A percentile compares a stretch with the other conserved stretches of the same genome.
phyloP scores from a whole-genome alignment of 1,139 yeast genomes.

The Diutina mesorugosa region DNA sequence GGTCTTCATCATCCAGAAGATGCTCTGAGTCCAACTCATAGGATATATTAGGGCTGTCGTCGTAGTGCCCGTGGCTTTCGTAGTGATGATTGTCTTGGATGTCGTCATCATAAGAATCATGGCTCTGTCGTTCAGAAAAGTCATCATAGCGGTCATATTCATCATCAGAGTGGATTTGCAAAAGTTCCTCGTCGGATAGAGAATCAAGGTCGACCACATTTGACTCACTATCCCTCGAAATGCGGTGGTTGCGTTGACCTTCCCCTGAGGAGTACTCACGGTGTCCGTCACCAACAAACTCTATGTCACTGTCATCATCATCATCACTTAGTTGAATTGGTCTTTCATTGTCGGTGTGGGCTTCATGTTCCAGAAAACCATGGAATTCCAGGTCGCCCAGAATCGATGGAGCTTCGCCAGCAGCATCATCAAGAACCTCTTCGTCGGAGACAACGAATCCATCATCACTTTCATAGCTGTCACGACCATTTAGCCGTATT shows the following conservation, averaged over 20 bases:
- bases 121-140: not conserved
- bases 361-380: not conserved
- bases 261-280: not conserved
- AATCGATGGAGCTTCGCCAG: not conserved
- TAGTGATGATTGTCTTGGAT: not conserved
- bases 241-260: too few species aligned
- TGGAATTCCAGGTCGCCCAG: not conserved
- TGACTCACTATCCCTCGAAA: not conserved
- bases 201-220: not conserved
- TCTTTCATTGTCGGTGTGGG: not conserved
- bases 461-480: conserved; percentile 17
- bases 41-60: not conserved
- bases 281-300: not conserved
- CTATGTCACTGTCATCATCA: not conserved
- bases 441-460: conserved; percentile 7
- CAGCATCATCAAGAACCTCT: not conserved
- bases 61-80: not conserved
- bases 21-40: not conserved
- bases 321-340: not conserved
- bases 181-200: not conserved
- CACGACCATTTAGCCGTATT: not conserved
- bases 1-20: not conserved
- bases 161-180: not conserved
- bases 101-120: not conserved
- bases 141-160: not conserved